Evolutionary conservation across 2,329 filamentous ascomycete species (phyloP).

Genomic region (Colletotrichum tamarilloi): DNA sequence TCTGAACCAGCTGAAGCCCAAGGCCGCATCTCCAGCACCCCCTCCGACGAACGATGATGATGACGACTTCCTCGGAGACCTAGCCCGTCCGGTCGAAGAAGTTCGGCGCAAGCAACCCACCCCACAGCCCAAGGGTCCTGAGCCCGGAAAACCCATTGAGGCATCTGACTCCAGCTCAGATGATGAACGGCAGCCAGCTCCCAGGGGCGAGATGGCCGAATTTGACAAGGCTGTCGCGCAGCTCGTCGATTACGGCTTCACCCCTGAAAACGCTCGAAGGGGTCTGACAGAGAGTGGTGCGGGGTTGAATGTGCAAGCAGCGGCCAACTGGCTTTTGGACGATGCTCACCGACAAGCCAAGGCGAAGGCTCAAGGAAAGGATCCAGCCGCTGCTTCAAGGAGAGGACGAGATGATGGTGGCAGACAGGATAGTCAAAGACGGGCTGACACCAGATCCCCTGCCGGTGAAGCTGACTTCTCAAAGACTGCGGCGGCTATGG

Average conservation of each 20-base stretch:
- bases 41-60: constrained; percentile 51
- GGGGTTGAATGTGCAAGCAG: constrained; percentile 84
- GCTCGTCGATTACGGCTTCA: constrained; percentile 94
- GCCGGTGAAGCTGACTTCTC: constrained; percentile 78
- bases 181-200: constrained; percentile 51
- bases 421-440: constrained; percentile 37
- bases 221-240: constrained; percentile 87
- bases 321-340: constrained; percentile 89
- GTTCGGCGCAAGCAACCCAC: constrained; percentile 61
- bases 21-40: constrained; percentile 43
- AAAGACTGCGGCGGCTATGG: constrained; percentile 84
- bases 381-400: constrained; percentile 54
- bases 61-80: constrained; percentile 73
- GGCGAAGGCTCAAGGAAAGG: constrained; percentile 71
- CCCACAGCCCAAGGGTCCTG: constrained; percentile 52
- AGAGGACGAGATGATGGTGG: constrained; percentile 48
- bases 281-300: constrained; percentile 85
- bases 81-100: constrained; percentile 73
- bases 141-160: constrained; percentile 68
- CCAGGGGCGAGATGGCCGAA: constrained; percentile 44
- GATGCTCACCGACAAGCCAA: constrained; percentile 89
- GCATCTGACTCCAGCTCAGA: constrained; percentile 59
- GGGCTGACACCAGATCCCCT: constrained; percentile 65
- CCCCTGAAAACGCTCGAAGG: constrained; percentile 81
- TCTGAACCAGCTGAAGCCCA: constrained; percentile 70